Base-by-base conservation (phyloP, 148 eudicot species). In the Fagopyrum esculentum region DNA sequence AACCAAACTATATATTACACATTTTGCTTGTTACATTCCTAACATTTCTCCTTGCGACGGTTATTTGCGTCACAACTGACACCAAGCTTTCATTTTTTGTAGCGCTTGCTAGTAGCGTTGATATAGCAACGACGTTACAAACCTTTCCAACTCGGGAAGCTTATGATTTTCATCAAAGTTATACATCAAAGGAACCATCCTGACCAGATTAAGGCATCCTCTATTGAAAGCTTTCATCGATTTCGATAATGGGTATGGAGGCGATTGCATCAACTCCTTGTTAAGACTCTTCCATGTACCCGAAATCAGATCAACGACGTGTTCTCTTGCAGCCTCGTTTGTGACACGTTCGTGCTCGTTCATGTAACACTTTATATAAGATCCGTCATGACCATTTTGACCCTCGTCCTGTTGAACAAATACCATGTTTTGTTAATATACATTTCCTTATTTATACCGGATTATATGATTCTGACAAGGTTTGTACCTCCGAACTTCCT, bases 311-410 rank as follows among this genome's bases (percentile, higher is more conserved):
- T 43, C 56, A 9, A 12, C 15, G 15, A 82, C 85, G 60, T 76
- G 77, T 43, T 81, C 29, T 69, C 78, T 72, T 45, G 90, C 85
- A 61, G n/a, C 55, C 64, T 81, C 81, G 4, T 19, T 26, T 0
- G 90, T 77, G 47, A 59, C 7, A 1, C 80, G 80, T 71, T 51
- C 45, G 56, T 87, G 64, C n/a, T 86, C 90, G 5, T 88, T 84
- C 83, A 84, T 79, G 77, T 82, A 88, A 76, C 83, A 90, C 0
- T 80, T 74, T 55, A 86, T 16, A 19, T 78, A 82, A 9, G 95
- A 88, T 44, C 92, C 90, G n/a, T 90, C 96, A 17, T 71, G 45
- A 6, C 86, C 91, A 1, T 84, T 86, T 84, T 78, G 87, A n/a
- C 79, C 59, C 71, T 82, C 95, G 69, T 88, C 88, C 91, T 90